phyloP scores from a whole-genome alignment of 306 rosid genomes.

The Gleditsia sinensis region DNA sequence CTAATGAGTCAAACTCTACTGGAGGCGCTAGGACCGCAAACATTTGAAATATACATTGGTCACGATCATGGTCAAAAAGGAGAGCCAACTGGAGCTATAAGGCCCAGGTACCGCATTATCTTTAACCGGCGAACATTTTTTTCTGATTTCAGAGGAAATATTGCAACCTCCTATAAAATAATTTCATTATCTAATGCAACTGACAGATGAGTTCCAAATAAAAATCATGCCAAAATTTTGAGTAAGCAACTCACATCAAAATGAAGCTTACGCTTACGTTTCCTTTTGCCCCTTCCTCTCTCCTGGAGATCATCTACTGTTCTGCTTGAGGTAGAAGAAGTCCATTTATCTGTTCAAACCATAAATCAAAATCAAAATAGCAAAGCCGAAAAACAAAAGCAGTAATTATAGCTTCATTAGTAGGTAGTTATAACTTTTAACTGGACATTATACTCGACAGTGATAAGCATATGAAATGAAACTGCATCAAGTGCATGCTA shows the following conservation, averaged over 20 bases:
- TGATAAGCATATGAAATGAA: background rate
- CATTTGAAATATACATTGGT: background rate
- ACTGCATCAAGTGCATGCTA: background rate
- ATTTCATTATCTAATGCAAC: constrained; percentile 23
- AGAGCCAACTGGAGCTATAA: constrained; percentile 72
- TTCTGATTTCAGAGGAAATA: constrained; percentile 47
- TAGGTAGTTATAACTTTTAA: constrained; percentile 11
- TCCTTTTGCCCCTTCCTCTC: constrained; percentile 68
- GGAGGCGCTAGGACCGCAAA: constrained; percentile 39
- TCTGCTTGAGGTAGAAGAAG: constrained; percentile 61
- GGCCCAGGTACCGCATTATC: constrained; percentile 84
- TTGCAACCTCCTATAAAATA: constrained; percentile 58
- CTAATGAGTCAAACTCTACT: background rate
- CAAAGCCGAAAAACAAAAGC: constrained; percentile 1
- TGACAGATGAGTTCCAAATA: constrained; percentile 16
- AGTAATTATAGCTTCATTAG: background rate
- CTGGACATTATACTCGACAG: constrained; percentile 1
- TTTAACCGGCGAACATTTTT: constrained; percentile 54
- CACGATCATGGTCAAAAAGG: constrained; percentile 37
- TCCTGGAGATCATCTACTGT: constrained; percentile 45
- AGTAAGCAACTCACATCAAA: constrained; percentile 63
- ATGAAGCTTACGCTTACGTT: constrained; percentile 61
- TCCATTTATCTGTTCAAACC: constrained; percentile 55
- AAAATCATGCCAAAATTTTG: constrained; percentile 17
- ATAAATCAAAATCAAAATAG: constrained; percentile 9